These are phyloP conservation scores for Xylaria digitata DNA, from an alignment of 2,329 filamentous ascomycete species.

Conservation along the genomic window DNA sequence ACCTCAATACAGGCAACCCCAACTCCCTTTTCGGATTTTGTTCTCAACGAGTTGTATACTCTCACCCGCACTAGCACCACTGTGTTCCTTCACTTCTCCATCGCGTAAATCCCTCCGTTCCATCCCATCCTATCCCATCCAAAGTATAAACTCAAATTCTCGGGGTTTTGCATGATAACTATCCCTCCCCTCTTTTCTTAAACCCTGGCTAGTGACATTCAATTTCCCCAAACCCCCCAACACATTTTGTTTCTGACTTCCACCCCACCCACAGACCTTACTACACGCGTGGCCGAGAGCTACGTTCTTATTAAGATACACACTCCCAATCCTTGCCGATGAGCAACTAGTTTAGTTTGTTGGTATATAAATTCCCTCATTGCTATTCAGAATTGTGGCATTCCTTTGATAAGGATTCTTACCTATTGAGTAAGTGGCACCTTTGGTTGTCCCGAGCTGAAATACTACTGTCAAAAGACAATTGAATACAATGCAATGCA, in stretches of 20 bases:
- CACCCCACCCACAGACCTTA: slow-evolving; percentile 15
- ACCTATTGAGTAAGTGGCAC: slow-evolving; percentile 12
- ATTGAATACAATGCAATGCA: not conserved
- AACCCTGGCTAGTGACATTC: not conserved
- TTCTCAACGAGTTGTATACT: slow-evolving; percentile 18
- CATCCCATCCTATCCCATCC: not conserved
- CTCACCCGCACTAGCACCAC: not conserved
- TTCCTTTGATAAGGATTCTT: not conserved
- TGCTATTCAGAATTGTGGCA: not conserved
- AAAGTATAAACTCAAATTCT: not conserved
- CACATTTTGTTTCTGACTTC: not conserved
- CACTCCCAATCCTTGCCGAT: not conserved
- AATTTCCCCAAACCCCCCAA: not conserved
- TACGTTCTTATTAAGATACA: slow-evolving; percentile 1
- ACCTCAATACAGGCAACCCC: slow-evolving; percentile 6
- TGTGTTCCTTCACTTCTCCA: slow-evolving; percentile 12
- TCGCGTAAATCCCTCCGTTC: slow-evolving; percentile 4
- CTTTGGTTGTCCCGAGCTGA: not conserved
- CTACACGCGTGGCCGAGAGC: slow-evolving; percentile 4
- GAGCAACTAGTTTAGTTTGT: not conserved
- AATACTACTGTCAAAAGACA: not conserved
- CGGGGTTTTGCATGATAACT: not conserved
- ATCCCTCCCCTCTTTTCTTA: not conserved
- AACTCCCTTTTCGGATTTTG: slow-evolving; percentile 5
- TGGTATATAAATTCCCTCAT: not conserved